Base-by-base conservation (phyloP, 2,329 filamentous ascomycete genomes). In the Penicillium decumbens region DNA sequence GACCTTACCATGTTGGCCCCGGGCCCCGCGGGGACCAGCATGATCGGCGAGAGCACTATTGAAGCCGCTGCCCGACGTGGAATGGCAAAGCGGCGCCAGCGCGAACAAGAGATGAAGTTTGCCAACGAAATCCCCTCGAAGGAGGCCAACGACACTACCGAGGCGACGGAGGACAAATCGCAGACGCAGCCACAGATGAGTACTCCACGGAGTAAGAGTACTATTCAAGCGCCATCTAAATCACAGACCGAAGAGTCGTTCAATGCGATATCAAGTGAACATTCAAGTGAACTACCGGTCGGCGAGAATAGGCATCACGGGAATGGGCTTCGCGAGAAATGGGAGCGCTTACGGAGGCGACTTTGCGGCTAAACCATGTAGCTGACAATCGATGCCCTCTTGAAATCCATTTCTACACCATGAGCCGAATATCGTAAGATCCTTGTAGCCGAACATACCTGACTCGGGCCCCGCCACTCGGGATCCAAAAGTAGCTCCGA, bases 401-500 rank as follows among this genome's bases (percentile, higher is more conserved):
- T 18, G n/a, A 15, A 15, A 2, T 15, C 30, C 13, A 32, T 32
- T 6, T 32, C 13, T 32, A 7, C 30, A 33, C 9, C n/a, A 33
- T 18, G 32, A 33, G 6, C n/a, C 32, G 32, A 23, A 37, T 20
- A 29, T 10, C 33, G 18, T 5, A 6, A 0, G 33, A 37, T 3
- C 15, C 18, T 5, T 4, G 7, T 35, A 20, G 7, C 33, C 33
- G 33, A 32, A 32, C 30, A 6, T 35, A 35, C 32, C 15, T 35
- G 24, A 15, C 23, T 40, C 38, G 12, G 23, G 28, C 25, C 15
- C 50, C 54, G 47, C 55, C 50, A 43, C 49, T 63, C 63, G 65
- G 65, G 43, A 7, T 38, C 49, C 55, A 65, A 56, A 65, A 67
- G 50, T 63, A 63, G 62, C 50, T 32, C 65, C 65, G 64, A 57